Evolutionary conservation across 2,329 filamentous ascomycete species (phyloP), one percentile per base, ranked within the genome.

Genomic region (Diaporthe vaccinii): DNA sequence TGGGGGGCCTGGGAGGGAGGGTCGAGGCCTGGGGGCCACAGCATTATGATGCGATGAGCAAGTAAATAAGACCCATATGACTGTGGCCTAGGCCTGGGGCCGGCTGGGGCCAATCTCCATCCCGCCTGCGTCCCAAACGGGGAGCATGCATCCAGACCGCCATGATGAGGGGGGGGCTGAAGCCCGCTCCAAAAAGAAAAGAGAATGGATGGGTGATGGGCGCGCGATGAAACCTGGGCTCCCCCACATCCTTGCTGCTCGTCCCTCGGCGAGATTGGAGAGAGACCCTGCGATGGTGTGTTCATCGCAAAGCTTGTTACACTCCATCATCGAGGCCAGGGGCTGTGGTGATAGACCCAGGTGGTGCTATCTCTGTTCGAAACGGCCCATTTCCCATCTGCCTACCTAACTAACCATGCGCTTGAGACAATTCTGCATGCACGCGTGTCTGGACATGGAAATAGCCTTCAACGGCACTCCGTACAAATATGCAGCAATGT

Each of bases 261-360:
- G 31, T 14, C 31, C 65, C 17, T 17, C 31, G 65, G 65, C 46
- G 65, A 53, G 46, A 39, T 68, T 68, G 65, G 65, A 68, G 65
- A 68, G 44, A 68, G 46, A 39, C 65, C 31, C 65, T 68, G 65
- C 65, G 46, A 68, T 68, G 65, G 65, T 53, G 65, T 68, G 65
- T 68, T 68, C 65, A 68, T 68, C 65, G 65, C 65, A 68, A 68
- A 68, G 65, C 65, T 68, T 68, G 65, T 53, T 53, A 68, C 31
- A 53, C 46, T 39, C 61, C 61, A 67, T 36, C 22, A 53, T 68
- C 36, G 20, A 7, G 22, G 46, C 65, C 46, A 39, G 65, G 65
- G 65, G 46, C 65, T 68, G 65, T 20, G 46, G n/a, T 53, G 12
- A 39, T 53, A n/a, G 46, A 31, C n/a, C 59, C 59, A 15, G 36